Percentiles rank a stretch among this genome's conserved stretches.
phyloP scores from a whole-genome alignment of 1,284 basidiomycete genomes.

The Ganoderma resinaceum region DNA sequence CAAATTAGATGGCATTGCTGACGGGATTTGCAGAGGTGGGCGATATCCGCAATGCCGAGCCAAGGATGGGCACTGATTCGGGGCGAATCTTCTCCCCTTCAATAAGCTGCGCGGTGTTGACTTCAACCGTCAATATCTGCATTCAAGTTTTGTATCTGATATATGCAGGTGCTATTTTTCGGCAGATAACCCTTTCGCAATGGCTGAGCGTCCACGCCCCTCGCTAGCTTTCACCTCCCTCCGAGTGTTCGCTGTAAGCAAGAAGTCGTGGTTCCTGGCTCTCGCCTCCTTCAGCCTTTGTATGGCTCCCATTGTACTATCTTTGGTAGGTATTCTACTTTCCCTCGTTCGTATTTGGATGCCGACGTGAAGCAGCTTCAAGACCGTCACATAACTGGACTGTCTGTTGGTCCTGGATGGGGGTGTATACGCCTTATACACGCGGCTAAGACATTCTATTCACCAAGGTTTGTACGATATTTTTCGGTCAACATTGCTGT shows the following conservation, averaged over 20 bases:
- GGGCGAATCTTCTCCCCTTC: neutral
- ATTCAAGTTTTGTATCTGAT: neutral
- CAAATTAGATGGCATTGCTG: neutral
- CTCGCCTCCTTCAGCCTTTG: neutral
- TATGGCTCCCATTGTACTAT: neutral
- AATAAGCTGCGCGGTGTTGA: neutral
- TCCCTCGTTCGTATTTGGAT: neutral
- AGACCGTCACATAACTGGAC: neutral
- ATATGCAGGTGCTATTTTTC: too few species aligned
- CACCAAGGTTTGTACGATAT: neutral
- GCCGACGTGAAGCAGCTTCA: neutral
- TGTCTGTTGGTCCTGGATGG: neutral
- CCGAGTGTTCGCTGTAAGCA: neutral
- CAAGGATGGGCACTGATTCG: neutral
- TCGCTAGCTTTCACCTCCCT: neutral
- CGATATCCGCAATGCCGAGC: neutral
- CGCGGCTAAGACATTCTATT: neutral
- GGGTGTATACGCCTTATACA: neutral
- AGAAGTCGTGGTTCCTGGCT: neutral
- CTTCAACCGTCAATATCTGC: neutral
- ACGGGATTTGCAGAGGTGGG: neutral
- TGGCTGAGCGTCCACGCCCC: neutral
- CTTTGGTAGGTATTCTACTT: neutral
- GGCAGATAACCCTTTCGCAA: neutral
- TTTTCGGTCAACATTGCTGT: neutral